A percentile compares a stretch with the other conserved stretches of the same genome.
phyloP scores from a whole-genome alignment of 2,329 filamentous ascomycete genomes.

The Lomentospora prolificans region DNA sequence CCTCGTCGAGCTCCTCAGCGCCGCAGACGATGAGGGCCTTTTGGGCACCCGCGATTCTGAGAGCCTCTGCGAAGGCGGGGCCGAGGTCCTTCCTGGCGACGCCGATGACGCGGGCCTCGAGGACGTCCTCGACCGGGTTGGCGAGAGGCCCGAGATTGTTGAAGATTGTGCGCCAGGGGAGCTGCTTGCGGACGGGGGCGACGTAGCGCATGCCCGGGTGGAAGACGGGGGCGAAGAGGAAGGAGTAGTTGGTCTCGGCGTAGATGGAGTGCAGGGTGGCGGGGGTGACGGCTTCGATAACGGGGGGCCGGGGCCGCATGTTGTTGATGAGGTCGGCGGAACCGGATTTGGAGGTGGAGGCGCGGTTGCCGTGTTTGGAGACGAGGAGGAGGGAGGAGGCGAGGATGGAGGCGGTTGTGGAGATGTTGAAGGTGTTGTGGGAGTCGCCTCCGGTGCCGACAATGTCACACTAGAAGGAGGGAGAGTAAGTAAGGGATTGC shows the following conservation, averaged over 20 bases:
- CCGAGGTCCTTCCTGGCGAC: constrained; percentile 83
- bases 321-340: constrained; percentile 83
- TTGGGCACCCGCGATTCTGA: constrained; percentile 62
- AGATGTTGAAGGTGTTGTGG: constrained; percentile 98
- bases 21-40: constrained; percentile 92
- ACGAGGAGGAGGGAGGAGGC: constrained; percentile 77
- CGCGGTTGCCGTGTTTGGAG: constrained; percentile 92
- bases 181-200: constrained; percentile 72
- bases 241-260: constrained; percentile 76
- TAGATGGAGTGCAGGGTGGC: constrained; percentile 65
- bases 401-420: constrained; percentile 86
- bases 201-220: constrained; percentile 91
- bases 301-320: constrained; percentile 61
- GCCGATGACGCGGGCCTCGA: constrained; percentile 89
- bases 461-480: constrained; percentile 62
- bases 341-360: constrained; percentile 89
- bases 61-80: constrained; percentile 76
- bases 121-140: constrained; percentile 73
- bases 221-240: constrained; percentile 92
- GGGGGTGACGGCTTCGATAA: constrained; percentile 65
- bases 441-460: constrained; percentile 94
- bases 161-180: constrained; percentile 95
- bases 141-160: constrained; percentile 89
- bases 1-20: constrained; percentile 88
- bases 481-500: too few relatives aligned